phyloP scores from a whole-genome alignment of 2,329 filamentous ascomycete genomes.

The Colletotrichum noveboracense region DNA sequence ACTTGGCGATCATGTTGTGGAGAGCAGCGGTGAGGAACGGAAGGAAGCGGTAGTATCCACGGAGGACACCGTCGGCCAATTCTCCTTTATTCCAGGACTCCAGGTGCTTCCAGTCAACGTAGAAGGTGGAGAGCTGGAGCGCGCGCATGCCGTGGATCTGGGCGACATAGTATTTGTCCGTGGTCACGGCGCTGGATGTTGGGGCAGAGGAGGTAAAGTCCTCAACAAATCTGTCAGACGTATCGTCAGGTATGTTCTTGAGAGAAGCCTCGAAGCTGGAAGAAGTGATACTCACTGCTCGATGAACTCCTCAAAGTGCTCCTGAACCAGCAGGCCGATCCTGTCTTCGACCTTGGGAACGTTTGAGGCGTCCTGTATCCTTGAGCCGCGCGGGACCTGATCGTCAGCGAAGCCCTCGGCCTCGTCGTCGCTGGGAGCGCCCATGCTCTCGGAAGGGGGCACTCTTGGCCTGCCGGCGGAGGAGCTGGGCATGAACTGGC shows the following conservation, averaged over 20 bases:
- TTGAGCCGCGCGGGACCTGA: conserved; percentile 59
- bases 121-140: conserved; percentile 82
- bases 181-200: conserved; percentile 72
- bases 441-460: conserved; percentile 67
- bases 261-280: neutral
- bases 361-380: conserved; percentile 51
- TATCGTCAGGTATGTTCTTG: neutral
- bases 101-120: conserved; percentile 87
- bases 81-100: conserved; percentile 77
- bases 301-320: conserved; percentile 80
- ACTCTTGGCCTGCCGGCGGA: conserved; percentile 61
- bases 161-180: conserved; percentile 84
- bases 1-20: conserved; percentile 92
- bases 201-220: conserved; percentile 69
- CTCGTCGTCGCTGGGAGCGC: conserved; percentile 66
- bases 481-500: conserved; percentile 48
- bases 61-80: conserved; percentile 84
- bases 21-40: conserved; percentile 89
- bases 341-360: conserved; percentile 78
- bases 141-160: conserved; percentile 80
- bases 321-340: conserved; percentile 75
- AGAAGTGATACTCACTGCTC: conserved; percentile 62
- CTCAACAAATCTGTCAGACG: conserved; percentile 63
- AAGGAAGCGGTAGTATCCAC: conserved; percentile 92
- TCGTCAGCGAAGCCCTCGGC: conserved; percentile 69